Base-by-base conservation (phyloP, 352 stramenopile genomes). In the Phytophthora uliginosa region DNA sequence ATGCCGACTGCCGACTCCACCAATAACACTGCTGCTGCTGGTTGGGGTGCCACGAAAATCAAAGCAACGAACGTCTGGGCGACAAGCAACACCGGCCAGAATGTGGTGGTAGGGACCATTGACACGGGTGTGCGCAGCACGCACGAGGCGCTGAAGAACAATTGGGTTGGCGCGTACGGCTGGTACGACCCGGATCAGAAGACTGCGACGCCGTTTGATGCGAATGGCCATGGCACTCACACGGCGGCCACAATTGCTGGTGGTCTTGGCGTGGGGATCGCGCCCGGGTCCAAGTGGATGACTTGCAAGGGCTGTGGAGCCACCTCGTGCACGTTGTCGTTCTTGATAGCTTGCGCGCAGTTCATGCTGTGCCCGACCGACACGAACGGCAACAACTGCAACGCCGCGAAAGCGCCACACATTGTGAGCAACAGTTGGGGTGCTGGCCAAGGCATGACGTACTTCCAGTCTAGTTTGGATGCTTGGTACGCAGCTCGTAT, bases 391-490 rank as follows among this genome's bases (percentile, higher is more conserved):
- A 78, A 78, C 59, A 83, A 87, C 67, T 73, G 63, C 22, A 74
- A 89, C 34, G 74, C 81, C 28, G 72, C 78, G 7, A 86, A 89
- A 53, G 71, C 77, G 1, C 83, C 83, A 7, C 73, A 86, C 50
- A 73, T 91, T 6, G 74, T 91, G 17, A 91, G 75, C 79, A 89
- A 89, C 54, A 89, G 81, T 66, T 91, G 83, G 83, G 81, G 77
- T 9, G 71, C 22, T 10, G 60, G 63, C 0, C 76, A 76, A 50
- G 81, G 77, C 22, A 66, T 79, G 36, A 73, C 62, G 10, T 80
- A 77, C 54, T 88, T 83, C 55, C 59, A 79, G 7, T 53, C 77
- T 0, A 77, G 42, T 2, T 18, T 91, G 50, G 73, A 85, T 28
- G 77, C 82, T n/a, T 91, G 83, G 83, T 57, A 60, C 17, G 59